phyloP scores from a whole-genome alignment of 2,329 filamentous ascomycete species.

The Cordyceps cateniannulata region DNA sequence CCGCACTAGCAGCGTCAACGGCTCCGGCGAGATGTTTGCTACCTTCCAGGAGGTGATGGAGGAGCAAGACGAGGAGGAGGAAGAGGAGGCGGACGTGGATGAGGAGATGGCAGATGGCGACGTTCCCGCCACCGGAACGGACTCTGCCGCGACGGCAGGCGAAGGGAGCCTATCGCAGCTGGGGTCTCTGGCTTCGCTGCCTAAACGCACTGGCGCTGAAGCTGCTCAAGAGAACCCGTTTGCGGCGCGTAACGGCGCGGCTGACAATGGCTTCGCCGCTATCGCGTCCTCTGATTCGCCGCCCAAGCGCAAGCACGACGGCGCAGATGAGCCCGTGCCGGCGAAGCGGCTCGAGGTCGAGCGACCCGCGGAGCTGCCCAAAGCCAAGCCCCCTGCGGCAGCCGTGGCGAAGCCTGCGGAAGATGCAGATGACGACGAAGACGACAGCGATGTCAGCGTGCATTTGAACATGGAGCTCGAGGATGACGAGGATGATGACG shows the following conservation, averaged over 20 bases:
- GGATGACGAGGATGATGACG: constrained; percentile 35
- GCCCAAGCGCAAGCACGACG: constrained; percentile 35
- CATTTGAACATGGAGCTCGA: constrained; percentile 56
- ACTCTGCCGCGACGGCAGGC: not conserved
- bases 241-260: constrained; percentile 19
- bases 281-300: constrained; percentile 19
- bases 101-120: constrained; percentile 18
- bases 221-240: constrained; percentile 29
- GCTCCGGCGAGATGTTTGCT: constrained; percentile 23
- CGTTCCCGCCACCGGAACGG: not conserved
- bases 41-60: constrained; percentile 30
- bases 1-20: constrained; percentile 28
- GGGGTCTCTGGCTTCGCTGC: constrained; percentile 1
- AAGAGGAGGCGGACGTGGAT: constrained; percentile 28
- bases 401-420: constrained; percentile 17
- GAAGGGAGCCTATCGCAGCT: not conserved
- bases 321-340: constrained; percentile 24
- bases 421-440: constrained; percentile 31
- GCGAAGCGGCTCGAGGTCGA: constrained; percentile 37
- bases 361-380: constrained; percentile 19
- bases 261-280: constrained; percentile 14
- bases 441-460: constrained; percentile 47
- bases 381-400: constrained; percentile 14
- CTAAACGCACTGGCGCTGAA: not conserved
- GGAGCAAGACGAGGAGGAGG: constrained; percentile 30